Evolutionary conservation across 2,329 filamentous ascomycete genomes (phyloP), one percentile per base, ranked within the genome.

Genomic region (Aureobasidium sp.): DNA sequence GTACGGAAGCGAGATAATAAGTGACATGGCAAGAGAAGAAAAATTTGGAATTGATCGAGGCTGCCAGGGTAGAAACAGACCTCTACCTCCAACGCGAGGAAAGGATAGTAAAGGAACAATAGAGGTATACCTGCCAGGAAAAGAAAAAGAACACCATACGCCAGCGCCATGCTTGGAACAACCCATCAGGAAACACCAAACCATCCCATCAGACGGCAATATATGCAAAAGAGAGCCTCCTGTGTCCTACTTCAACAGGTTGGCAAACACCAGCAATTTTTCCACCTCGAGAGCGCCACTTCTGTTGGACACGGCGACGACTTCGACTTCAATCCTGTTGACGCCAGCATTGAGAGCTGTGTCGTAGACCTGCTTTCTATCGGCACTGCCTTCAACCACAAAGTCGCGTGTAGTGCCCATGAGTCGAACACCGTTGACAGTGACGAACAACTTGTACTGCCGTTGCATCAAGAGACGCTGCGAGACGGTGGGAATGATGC

Each of bases 271-370:
- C 1, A 85, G 90, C 62, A 91, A 81, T 68, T 87, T 88, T 77
- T 97, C 91, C 65, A 92, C 78, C 71, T 94, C 90, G 39, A 87
- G 45, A 11, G 55, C 47, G 85, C 74, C 62, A 70, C 66, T 70
- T 7, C 63, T 64, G 29, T 70, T 68, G 47, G 90, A 80, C 7
- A 87, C 86, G 1, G 88, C 89, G 65, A 91, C 84, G 63, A 93
- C 79, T 68, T 93, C 88, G 8, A 95, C 81, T 68, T 91, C 88
- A 56, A 96, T 82, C 49, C 87, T 82, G 67, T 94, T 96, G 56
- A 91, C 81, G 7, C 90, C 91, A 1, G 83, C 82, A 29, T 84
- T 81, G 31, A 96, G 77, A 57, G 83, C 83, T 8, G 86, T 82
- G 68, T 96, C 91, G 68, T 91, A 96, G 0, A 88, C 77, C n/a